These are phyloP conservation scores for Paraurostyla sp. DNA, from an alignment of 73 alveolate species.

Conservation along the genomic window DNA sequence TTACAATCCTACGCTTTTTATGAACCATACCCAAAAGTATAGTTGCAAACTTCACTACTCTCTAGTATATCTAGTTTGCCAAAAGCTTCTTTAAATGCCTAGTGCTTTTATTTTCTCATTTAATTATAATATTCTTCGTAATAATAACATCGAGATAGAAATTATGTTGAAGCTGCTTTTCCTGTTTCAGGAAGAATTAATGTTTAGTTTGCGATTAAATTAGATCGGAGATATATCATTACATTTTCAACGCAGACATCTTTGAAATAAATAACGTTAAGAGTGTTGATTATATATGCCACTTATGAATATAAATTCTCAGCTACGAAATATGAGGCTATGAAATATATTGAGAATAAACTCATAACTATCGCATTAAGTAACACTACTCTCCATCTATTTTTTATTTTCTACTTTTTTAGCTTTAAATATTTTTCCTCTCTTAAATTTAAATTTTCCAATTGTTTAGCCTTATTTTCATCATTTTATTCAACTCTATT, in stretches of 20 bases:
- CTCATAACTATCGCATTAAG: neutral
- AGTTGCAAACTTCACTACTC: neutral
- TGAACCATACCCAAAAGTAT: neutral
- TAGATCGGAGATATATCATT: neutral
- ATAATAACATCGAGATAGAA: neutral
- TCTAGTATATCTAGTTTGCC: neutral
- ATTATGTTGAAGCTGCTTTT: neutral
- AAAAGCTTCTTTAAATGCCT: neutral
- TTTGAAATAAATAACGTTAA: neutral
- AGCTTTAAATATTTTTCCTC: neutral
- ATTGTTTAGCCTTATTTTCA: no score
- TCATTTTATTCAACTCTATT: no score
- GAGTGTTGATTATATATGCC: neutral
- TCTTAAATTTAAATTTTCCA: no score
- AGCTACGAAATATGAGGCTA: neutral
- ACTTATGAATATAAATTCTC: neutral
- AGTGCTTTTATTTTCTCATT: neutral
- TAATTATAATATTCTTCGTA: neutral
- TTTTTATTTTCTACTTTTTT: neutral
- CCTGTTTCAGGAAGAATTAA: neutral
- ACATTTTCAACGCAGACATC: neutral
- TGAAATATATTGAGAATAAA: conserved; percentile 9
- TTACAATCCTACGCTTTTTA: neutral
- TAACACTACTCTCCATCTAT: neutral
- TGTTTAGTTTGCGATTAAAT: neutral